Conservation (phyloP, 2,329 filamentous ascomycete species). For the Cordyceps farinosa region DNA sequence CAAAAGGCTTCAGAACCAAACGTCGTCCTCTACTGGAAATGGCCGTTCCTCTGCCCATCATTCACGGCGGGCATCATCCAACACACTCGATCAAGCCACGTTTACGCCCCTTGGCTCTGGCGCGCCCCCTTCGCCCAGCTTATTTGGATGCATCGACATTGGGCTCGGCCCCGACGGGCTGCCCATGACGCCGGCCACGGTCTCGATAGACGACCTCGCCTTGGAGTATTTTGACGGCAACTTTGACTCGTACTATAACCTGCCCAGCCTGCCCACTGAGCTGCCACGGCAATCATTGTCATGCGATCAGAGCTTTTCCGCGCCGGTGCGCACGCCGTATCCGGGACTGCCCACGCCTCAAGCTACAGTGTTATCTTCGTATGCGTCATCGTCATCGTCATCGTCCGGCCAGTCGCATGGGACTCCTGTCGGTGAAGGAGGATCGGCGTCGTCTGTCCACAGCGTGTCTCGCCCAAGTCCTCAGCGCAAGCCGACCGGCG, state of each 20-base stretch:
- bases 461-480: neutral
- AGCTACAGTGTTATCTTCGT: neutral
- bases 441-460: neutral
- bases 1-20: slow-evolving; percentile 5
- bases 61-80: neutral
- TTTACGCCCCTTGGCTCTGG: neutral
- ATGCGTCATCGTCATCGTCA: slow-evolving; percentile 1
- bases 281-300: neutral
- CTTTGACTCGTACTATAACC: neutral
- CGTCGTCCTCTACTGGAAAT: neutral
- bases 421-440: neutral
- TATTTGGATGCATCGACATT: neutral
- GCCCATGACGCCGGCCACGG: neutral
- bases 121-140: neutral
- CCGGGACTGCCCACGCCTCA: neutral
- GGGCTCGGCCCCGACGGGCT: neutral
- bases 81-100: neutral
- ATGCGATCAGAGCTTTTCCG: neutral
- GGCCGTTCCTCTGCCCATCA: neutral
- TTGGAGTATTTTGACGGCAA: slow-evolving; percentile 5
- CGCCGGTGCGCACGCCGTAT: neutral
- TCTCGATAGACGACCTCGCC: neutral
- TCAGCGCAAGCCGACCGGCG: neutral
- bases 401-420: neutral
- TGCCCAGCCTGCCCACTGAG: neutral